Evolutionary conservation across 2,329 filamentous ascomycete genomes (phyloP).

Genomic region (Thielaviopsis ethacetica): DNA sequence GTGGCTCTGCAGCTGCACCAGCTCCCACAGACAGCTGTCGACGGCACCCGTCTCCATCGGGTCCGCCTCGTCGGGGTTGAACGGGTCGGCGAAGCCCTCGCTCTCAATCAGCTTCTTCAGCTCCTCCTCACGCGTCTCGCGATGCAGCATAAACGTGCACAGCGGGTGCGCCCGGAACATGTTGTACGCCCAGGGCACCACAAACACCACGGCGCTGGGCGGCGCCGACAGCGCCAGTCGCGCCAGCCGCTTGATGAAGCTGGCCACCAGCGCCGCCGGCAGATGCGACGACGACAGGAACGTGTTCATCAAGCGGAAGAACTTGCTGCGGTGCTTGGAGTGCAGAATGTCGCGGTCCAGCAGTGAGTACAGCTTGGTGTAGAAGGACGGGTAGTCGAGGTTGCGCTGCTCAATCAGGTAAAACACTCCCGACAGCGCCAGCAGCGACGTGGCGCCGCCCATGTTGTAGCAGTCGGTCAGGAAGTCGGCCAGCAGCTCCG

Average conservation of each 20-base stretch:
- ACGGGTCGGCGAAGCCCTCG: constrained; percentile 53
- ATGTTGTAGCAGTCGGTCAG: constrained; percentile 83
- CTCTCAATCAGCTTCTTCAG: constrained; percentile 43
- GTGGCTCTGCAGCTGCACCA: constrained; percentile 78
- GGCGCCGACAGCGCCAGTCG: constrained; percentile 75
- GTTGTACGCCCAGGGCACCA: constrained; percentile 92
- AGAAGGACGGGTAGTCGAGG: constrained; percentile 90
- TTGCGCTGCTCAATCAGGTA: constrained; percentile 89
- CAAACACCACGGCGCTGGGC: constrained; percentile 72
- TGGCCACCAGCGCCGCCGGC: constrained; percentile 76
- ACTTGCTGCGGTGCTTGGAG: constrained; percentile 83
- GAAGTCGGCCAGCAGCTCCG: constrained; percentile 89
- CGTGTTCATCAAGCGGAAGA: constrained; percentile 81
- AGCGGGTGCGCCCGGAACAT: constrained; percentile 76
- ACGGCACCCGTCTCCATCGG: constrained; percentile 77
- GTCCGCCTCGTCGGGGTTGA: constrained; percentile 57
- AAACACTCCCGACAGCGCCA: constrained; percentile 85
- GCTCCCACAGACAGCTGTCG: constrained; percentile 88
- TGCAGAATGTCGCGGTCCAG: constrained; percentile 75
- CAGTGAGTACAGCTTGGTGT: constrained; percentile 81
- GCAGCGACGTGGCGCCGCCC: constrained; percentile 70
- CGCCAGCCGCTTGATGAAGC: constrained; percentile 88
- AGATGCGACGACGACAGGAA: constrained; percentile 87
- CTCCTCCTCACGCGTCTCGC: constrained; percentile 44
- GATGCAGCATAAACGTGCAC: constrained; percentile 93